Evolutionary conservation across 371 early-diverging fungal species (phyloP).

Genomic region (Funneliformis caledonium): DNA sequence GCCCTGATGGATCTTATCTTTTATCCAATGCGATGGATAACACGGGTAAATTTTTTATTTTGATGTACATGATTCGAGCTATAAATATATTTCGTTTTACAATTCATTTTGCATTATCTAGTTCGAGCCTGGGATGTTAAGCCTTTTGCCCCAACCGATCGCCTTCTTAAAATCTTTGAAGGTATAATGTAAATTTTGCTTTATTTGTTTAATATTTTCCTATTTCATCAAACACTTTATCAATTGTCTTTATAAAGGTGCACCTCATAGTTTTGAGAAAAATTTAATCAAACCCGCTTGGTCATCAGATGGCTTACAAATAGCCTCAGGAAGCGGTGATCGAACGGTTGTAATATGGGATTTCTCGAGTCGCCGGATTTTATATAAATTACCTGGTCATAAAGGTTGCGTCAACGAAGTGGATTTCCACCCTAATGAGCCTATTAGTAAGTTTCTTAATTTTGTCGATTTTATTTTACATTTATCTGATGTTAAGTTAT

Average conservation of each 20-base stretch:
- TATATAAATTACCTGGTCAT: constrained; percentile 97
- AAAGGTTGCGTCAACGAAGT: constrained; percentile 96
- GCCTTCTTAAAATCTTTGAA: constrained; percentile 71
- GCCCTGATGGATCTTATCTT: constrained; percentile 82
- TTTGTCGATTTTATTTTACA: not conserved
- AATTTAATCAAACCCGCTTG: constrained; percentile 89
- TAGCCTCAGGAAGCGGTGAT: constrained; percentile 94
- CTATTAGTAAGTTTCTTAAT: constrained; percentile 61
- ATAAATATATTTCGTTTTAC: not conserved
- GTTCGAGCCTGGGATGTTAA: constrained; percentile 95
- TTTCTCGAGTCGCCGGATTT: constrained; percentile 77
- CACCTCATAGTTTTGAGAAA: constrained; percentile 94
- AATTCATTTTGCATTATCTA: constrained; percentile 37
- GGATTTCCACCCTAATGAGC: constrained; percentile 92
- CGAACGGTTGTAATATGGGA: constrained; percentile 96
- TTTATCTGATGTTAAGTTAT: not conserved
- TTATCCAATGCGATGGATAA: constrained; percentile 93
- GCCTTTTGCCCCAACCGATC: constrained; percentile 77
- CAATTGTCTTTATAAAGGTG: constrained; percentile 58
- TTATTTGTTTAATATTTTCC: not conserved
- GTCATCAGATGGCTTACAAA: constrained; percentile 87
- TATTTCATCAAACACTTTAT: not conserved
- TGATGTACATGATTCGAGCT: not conserved
- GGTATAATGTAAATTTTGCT: constrained; percentile 45
- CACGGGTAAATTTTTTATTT: constrained; percentile 59